Percentiles rank a stretch among this genome's conserved stretches.
Conservation (phyloP, 257 asterid species). For the Ilex asprella region DNA sequence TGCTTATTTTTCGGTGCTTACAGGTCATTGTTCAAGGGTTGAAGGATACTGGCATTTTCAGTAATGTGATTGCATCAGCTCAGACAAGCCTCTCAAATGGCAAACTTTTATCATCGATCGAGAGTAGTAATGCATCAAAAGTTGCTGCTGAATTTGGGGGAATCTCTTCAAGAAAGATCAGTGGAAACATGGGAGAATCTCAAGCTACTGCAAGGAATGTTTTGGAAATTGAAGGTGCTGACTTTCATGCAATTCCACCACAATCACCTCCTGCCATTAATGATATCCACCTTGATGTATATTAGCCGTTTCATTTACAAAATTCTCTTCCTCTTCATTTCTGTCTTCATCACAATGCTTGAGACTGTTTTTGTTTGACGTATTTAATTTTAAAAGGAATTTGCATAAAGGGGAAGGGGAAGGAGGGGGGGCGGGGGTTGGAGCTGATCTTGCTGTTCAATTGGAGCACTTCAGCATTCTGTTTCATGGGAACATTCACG, state of each 20-base stretch:
- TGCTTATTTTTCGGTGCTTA: neutral
- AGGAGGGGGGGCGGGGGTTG: no score
- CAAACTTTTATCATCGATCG: constrained; percentile 6
- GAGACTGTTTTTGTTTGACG: no score
- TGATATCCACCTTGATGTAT: no score
- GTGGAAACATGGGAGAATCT: constrained; percentile 28
- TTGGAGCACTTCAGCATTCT: no score
- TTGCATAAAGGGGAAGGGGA: no score
- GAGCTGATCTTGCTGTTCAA: no score
- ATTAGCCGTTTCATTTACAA: no score
- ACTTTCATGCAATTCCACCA: constrained; percentile 68
- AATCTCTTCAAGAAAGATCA: constrained; percentile 61
- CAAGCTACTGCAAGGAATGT: constrained; percentile 50
- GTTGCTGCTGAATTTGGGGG: constrained; percentile 17
- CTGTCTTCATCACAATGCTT: no score
- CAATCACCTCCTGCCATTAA: constrained; percentile 50
- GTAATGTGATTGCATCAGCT: constrained; percentile 52
- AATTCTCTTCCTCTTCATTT: no score
- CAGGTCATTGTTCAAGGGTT: constrained; percentile 89
- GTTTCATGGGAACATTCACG: no score
- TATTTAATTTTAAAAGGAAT: no score
- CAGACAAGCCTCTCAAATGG: constrained; percentile 39
- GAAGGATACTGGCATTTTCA: constrained; percentile 75
- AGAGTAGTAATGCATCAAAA: constrained; percentile 55
- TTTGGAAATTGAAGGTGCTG: constrained; percentile 22